Evolutionary conservation across 2,329 filamentous ascomycete species (phyloP), one percentile per base, ranked within the genome.

Genomic region (Celoporthe dispersa): DNA sequence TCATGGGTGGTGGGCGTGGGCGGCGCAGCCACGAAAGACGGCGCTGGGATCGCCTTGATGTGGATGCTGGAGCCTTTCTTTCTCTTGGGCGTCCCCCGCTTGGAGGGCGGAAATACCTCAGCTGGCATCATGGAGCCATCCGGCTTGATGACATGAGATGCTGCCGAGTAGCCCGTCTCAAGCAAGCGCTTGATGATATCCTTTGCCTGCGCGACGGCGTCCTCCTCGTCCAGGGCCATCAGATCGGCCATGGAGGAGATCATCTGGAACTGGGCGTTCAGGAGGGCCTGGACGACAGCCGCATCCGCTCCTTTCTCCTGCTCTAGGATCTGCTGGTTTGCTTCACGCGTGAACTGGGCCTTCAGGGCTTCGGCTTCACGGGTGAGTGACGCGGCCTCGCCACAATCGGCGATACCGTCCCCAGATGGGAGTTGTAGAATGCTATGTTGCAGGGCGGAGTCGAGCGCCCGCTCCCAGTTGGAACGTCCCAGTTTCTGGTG

Each of bases 231-330:
- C 90, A 98, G 94, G 48, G 88, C 85, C 74, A 95, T 88, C 33
- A 96, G 93, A 74, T 93, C 92, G 68, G 91, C 90, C 67, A 99
- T 87, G 0, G 94, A 93, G 5, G 93, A 85, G 71, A 98, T 88
- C 2, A 94, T 95, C 76, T 98, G 94, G 75, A 99, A 97, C 76
- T 98, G 95, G 16, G 95, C 93, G 67, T 92, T 91, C 14, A 98
- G 87, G 68, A 99, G 86, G 64, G 93, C 88, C 80, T 98, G 94
- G 76, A 97, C 86, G 73, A 92, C 88, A 25, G 88, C 89, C 28
- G 91, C 88, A 77, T 98, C 94, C 16, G 91, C 92, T 35, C 87
- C 85, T 81, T 91, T 95, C 73, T 98, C 94, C 76, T 96, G 90
- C 68, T 98, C 94, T 14, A 94, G 80, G 28, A 98, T 88, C 66